A percentile compares a stretch with the other conserved stretches of the same genome.
Conservation (phyloP, 805 yeast genomes). For the Candida dajiaensis region DNA sequence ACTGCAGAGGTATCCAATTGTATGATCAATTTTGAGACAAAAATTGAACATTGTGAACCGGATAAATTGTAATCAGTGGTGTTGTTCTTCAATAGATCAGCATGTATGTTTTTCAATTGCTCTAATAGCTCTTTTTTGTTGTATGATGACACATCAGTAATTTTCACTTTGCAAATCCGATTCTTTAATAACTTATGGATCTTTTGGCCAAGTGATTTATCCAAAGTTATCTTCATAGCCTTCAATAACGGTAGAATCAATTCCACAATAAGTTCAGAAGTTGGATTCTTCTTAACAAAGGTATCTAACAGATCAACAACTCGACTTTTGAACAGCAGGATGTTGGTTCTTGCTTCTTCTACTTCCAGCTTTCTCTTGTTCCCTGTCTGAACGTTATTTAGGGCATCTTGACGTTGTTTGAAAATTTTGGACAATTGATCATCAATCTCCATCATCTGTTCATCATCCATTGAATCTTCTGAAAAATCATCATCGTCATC, state of each 20-base stretch:
- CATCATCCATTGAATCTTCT: constrained; percentile 90
- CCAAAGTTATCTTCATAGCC: constrained; percentile 62
- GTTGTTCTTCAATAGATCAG: constrained; percentile 28
- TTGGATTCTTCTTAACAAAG: constrained; percentile 36
- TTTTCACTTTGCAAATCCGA: constrained; percentile 47
- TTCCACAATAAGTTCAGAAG: constrained; percentile 31
- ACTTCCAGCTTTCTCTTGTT: constrained; percentile 67
- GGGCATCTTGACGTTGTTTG: constrained; percentile 69
- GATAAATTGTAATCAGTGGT: constrained; percentile 31
- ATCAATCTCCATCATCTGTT: constrained; percentile 93
- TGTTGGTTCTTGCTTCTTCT: constrained; percentile 72
- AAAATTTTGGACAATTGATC: constrained; percentile 77
- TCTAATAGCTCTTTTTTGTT: constrained; percentile 21
- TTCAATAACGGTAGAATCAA: constrained; percentile 51
- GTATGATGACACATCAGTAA: constrained; percentile 15
- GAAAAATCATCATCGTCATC: constrained; percentile 50
- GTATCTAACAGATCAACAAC: constrained; percentile 72
- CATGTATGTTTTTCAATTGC: constrained; percentile 37
- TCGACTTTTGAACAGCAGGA: constrained; percentile 72
- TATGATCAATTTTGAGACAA: constrained; percentile 52
- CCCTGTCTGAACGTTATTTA: constrained; percentile 50
- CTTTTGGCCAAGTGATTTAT: constrained; percentile 64
- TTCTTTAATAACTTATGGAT: constrained; percentile 66
- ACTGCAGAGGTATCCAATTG: constrained; percentile 26
- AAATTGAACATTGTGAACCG: constrained; percentile 62